Conservation (phyloP, 371 early-diverging fungal genomes). For the Apophysomyces sp. region DNA sequence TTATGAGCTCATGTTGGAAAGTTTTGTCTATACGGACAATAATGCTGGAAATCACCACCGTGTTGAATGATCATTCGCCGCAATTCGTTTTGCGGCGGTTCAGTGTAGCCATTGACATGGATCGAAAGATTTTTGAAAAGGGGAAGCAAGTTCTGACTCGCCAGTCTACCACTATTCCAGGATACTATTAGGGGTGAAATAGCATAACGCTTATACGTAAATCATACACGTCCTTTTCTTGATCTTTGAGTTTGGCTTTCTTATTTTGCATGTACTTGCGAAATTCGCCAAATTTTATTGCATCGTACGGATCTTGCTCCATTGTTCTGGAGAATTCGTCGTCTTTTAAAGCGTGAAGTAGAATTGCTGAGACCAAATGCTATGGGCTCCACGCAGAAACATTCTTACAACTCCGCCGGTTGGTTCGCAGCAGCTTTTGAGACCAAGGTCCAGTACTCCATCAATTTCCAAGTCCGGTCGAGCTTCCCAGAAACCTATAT, state of each 20-base stretch:
- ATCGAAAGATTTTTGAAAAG: constrained; percentile 62
- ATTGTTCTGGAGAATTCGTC: neutral
- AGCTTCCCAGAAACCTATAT: too few species aligned
- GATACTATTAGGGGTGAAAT: constrained; percentile 7
- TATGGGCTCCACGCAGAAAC: too few species aligned
- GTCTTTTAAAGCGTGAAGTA: too few species aligned
- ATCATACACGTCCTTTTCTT: constrained; percentile 50
- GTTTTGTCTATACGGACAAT: constrained; percentile 31
- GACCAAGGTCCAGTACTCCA: too few species aligned
- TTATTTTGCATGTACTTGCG: constrained; percentile 63
- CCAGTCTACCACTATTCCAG: constrained; percentile 5
- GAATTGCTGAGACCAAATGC: too few species aligned
- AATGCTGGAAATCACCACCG: constrained; percentile 64
- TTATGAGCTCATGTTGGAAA: neutral
- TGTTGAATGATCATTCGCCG: constrained; percentile 55
- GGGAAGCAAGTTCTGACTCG: constrained; percentile 27
- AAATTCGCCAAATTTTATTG: constrained; percentile 63
- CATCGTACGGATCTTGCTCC: constrained; percentile 47
- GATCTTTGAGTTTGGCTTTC: constrained; percentile 60
- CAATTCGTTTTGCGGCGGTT: constrained; percentile 59
- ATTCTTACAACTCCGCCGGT: neutral
- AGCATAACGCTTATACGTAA: neutral
- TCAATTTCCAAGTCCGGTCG: too few species aligned
- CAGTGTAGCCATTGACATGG: constrained; percentile 70
- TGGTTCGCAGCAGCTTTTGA: too few species aligned